Base-by-base conservation (phyloP, 2,329 filamentous ascomycete species). In the Ceratocystis colombiana region DNA sequence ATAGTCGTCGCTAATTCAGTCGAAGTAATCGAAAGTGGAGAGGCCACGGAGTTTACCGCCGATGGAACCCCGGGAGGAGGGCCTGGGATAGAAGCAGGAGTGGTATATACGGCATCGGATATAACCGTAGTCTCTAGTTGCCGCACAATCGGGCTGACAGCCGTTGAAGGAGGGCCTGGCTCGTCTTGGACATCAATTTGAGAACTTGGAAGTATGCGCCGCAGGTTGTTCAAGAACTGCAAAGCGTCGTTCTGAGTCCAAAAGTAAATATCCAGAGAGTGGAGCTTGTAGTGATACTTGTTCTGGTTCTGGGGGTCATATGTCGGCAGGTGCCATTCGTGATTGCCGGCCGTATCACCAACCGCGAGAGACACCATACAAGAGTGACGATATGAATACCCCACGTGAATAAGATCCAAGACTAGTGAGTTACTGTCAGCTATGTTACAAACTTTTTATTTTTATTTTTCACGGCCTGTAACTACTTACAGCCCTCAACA, bases 231-330 rank as follows among this genome's bases (percentile, higher is more conserved):
- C 68, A 91, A 76, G 70, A 92, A 89, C 66, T 84, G 81, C 33
- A 84, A 77, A 1, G 88, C 88, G 75, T 92, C 88, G 66, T 84
- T 79, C 68, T 84, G 83, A 0, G 85, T 89, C 87, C 88, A 91
- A 72, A 92, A 88, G 76, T 93, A 93, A 15, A 92, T 77, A 72
- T 92, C 88, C 67, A 92, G 73, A 0, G 86, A 87, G 73, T 90
- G 85, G 6, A 93, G 80, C 73, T 84, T 85, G 76, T 90, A 90
- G 78, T 90, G 84, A 74, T 90, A 91, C 74, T 88, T 90, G 73
- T 83, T 85, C 74, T 91, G 84, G 74, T 90, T 89, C 63, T 80
- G 80, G 1, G 84, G 84, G 73, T 92, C 88, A 73, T 82, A 88
- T 0, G 84, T 85, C 1, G 88, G 88, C 5, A 92, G 79, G 74